A percentile compares a stretch with the other conserved stretches of the same genome.
These are phyloP conservation scores for Pterula multifida DNA, from an alignment of 1,284 basidiomycete genomes.

Conservation along the genomic window DNA sequence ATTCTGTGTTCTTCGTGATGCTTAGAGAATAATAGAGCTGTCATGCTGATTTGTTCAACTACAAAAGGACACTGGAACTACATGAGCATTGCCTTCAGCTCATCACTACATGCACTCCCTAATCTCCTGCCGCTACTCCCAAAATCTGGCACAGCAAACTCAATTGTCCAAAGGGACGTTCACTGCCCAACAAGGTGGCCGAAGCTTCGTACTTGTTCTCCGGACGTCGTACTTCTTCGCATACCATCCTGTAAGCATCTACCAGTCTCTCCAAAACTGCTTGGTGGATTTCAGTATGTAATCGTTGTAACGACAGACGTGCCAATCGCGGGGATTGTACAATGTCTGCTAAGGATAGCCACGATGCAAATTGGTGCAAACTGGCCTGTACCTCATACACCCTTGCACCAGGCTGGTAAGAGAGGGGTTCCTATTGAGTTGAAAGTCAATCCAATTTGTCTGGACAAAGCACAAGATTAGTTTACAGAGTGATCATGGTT, in stretches of 20 bases:
- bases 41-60: too few relatives aligned
- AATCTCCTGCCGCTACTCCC: conserved; percentile 40
- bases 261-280: conserved; percentile 60
- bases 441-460: conserved; percentile 2
- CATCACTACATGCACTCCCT: neutral
- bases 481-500: conserved; percentile 24
- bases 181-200: conserved; percentile 75
- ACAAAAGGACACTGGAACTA: too few relatives aligned
- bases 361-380: conserved; percentile 49
- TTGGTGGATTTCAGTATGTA: conserved; percentile 65
- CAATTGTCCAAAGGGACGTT: conserved; percentile 70
- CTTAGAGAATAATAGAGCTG: too few relatives aligned
- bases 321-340: conserved; percentile 73
- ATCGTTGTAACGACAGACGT: conserved; percentile 52
- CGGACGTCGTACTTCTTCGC: conserved; percentile 60
- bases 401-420: conserved; percentile 46
- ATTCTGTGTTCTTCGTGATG: too few relatives aligned
- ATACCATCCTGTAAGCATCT: conserved; percentile 57
- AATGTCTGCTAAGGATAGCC: conserved; percentile 57
- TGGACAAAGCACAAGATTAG: neutral
- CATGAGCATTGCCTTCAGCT: too few relatives aligned
- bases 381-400: conserved; percentile 40
- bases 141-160: conserved; percentile 64
- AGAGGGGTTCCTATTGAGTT: conserved; percentile 51
- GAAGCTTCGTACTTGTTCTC: conserved; percentile 81